phyloP scores from a whole-genome alignment of 2,329 filamentous ascomycete species.

The Claviceps cyperi region DNA sequence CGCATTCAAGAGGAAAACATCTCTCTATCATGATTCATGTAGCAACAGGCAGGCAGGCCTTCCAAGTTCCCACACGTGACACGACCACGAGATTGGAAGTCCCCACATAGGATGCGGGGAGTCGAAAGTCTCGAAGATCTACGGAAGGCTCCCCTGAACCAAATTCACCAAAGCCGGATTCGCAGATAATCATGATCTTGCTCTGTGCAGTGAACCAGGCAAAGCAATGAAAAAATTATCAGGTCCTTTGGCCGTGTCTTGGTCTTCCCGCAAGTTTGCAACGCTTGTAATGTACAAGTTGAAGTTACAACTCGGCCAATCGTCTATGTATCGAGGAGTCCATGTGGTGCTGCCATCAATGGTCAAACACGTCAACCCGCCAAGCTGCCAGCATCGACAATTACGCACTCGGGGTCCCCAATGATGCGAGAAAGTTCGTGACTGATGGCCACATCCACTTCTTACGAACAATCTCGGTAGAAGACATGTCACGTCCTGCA shows the following conservation, averaged over 20 bases:
- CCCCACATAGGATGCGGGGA: neutral
- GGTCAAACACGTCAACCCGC: neutral
- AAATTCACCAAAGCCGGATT: too few species aligned
- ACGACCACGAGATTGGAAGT: neutral
- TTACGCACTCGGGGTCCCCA: neutral
- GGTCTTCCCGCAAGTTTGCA: too few species aligned
- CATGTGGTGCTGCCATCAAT: neutral
- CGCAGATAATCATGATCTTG: too few species aligned
- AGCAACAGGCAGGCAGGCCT: too few species aligned
- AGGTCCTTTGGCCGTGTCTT: too few species aligned
- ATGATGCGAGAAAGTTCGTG: neutral
- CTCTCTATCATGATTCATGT: too few species aligned
- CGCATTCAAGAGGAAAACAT: too few species aligned
- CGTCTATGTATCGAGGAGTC: neutral
- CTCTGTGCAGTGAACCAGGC: too few species aligned
- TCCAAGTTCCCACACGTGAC: neutral
- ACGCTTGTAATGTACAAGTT: too few species aligned
- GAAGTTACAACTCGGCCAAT: neutral
- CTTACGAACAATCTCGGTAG: constrained; percentile 1
- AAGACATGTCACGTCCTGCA: neutral
- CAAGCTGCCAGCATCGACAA: neutral
- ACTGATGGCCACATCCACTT: neutral
- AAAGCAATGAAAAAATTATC: too few species aligned
- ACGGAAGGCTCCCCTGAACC: neutral
- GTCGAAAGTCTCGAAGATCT: neutral